These are phyloP conservation scores for Zizania palustris DNA, from an alignment of 202 grass and related monocot genomes.

Conservation along the genomic window DNA sequence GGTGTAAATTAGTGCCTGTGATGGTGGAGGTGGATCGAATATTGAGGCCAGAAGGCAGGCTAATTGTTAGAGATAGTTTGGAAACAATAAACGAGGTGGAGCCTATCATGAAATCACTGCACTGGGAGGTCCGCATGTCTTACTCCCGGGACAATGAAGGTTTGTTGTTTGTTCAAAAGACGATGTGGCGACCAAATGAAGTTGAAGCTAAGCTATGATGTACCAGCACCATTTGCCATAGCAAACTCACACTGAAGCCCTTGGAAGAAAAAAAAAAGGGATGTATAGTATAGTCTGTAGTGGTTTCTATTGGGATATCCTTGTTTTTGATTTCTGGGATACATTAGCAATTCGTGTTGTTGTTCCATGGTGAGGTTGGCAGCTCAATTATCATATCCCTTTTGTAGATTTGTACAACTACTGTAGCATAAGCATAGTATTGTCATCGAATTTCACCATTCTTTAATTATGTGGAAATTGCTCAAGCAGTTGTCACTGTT, in stretches of 20 bases:
- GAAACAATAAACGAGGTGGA: slow-evolving; percentile 61
- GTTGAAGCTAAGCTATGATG: slow-evolving; percentile 45
- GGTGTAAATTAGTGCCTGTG: slow-evolving; percentile 60
- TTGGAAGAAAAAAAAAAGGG: neutral
- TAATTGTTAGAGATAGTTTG: slow-evolving; percentile 63
- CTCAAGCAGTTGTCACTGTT: neutral
- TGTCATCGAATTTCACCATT: neutral
- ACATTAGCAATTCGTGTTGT: neutral
- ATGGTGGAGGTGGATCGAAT: slow-evolving; percentile 79
- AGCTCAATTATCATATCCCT: neutral
- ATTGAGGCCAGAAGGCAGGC: slow-evolving; percentile 65
- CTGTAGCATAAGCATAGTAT: neutral
- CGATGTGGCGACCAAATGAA: slow-evolving; percentile 59
- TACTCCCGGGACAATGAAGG: slow-evolving; percentile 66
- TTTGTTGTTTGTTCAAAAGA: slow-evolving; percentile 68
- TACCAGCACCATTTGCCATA: neutral
- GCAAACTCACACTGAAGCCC: neutral
- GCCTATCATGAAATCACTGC: slow-evolving; percentile 58
- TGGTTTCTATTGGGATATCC: neutral
- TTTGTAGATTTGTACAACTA: neutral
- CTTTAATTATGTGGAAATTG: neutral
- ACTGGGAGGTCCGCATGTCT: slow-evolving; percentile 62
- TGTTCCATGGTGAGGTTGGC: neutral
- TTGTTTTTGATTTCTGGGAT: too few species aligned
- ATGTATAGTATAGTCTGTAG: neutral